Conservation (phyloP, 148 eudicot genomes). For the Fagopyrum tataricum region DNA sequence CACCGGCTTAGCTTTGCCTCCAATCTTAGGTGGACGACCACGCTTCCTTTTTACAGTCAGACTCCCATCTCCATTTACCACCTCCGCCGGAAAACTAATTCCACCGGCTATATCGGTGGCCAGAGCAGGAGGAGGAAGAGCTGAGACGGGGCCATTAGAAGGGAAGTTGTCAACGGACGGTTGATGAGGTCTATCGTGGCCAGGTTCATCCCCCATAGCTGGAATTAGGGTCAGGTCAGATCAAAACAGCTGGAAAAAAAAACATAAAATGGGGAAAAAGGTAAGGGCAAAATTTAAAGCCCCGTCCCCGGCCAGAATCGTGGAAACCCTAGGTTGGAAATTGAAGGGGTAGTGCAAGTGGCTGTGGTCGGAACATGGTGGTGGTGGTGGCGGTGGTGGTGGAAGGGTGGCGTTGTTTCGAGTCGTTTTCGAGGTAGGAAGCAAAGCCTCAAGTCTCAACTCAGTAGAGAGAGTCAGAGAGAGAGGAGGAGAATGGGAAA, state of each 20-base stretch:
- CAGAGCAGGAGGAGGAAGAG: conserved; percentile 7
- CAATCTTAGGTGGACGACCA: conserved; percentile 52
- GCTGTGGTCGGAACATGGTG: conserved; percentile 29
- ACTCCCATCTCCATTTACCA: conserved; percentile 12
- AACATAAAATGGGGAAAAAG: conserved; percentile 4
- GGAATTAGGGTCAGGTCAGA: conserved; percentile 8
- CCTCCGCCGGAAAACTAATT: conserved; percentile 13
- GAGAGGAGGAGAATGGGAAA: background rate
- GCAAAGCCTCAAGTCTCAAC: background rate
- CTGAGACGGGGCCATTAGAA: conserved; percentile 22
- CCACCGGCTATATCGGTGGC: background rate
- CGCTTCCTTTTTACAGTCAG: conserved; percentile 37
- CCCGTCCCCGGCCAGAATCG: background rate
- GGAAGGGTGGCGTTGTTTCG: conserved; percentile 28
- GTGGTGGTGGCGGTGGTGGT: background rate
- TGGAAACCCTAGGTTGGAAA: conserved; percentile 36
- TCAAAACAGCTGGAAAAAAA: background rate
- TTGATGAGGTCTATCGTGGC: conserved; percentile 13
- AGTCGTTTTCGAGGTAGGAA: conserved; percentile 39
- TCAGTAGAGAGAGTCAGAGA: conserved; percentile 12
- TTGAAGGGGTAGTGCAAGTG: conserved; percentile 14
- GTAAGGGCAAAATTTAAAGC: background rate
- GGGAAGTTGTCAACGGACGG: conserved; percentile 18
- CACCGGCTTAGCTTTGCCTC: conserved; percentile 23
- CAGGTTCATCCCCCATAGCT: conserved; percentile 20